Evolutionary conservation across 2,329 filamentous ascomycete species (phyloP), one percentile per base, ranked within the genome.

Genomic region (Trichoderma koningiopsis): DNA sequence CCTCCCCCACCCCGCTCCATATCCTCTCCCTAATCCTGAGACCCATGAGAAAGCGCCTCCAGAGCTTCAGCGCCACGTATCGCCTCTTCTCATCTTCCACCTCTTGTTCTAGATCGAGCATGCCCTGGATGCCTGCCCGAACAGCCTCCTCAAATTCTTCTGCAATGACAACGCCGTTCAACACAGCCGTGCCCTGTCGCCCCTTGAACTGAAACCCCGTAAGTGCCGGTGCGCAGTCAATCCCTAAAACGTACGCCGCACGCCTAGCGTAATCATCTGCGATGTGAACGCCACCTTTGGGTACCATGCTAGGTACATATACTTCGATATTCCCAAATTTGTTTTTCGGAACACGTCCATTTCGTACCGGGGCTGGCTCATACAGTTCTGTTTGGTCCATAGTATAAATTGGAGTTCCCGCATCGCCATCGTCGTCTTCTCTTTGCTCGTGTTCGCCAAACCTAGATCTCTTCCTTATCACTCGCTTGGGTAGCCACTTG

Each of bases 271-370:
- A 75, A 58, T 86, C 81, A 69, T 85, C 81, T 6, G 79, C 75
- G 29, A 98, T 82, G 77, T 98, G 93, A 2, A 89, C 86, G 1
- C 92, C 94, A 0, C 96, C 95, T 52, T 82, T 80, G 0, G 96
- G 96, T 0, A 98, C 85, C 96, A 99, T 98, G 71, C 89, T 93
- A 0, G 93, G 90, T 13, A 97, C 94, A 77, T 95, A 98, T 49
- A 97, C 87, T 75, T 98, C 96, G 70, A 98, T 90, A 76, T 99
- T 99, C 13, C 94, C 94, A 78, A 93, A 99, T 22, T 91, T 90
- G 77, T 99, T 99, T 80, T 93, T 95, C 0, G 96, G 95, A 1
- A 98, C 86, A 14, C 85, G 83, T 0, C 94, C 94, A 63, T 89
- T 81, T 4, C 92, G 83, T 1, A 98, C 90, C 0, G 93, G 90